These are phyloP conservation scores for Blastocystis sp. DNA, from an alignment of 352 stramenopile species.

Conservation along the genomic window DNA sequence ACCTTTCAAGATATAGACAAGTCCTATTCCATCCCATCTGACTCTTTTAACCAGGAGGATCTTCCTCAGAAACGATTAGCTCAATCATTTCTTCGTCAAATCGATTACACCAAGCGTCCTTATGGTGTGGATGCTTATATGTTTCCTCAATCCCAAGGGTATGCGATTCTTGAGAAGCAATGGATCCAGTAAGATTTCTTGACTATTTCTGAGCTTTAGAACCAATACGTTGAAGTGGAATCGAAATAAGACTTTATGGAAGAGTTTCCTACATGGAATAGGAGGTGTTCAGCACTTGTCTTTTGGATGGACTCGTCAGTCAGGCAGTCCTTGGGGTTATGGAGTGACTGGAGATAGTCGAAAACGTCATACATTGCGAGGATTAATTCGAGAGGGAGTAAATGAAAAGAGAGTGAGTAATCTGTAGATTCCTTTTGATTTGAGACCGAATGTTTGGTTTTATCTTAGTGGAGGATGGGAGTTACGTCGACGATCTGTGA, in stretches of 20 bases:
- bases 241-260: not conserved
- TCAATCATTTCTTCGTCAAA: not conserved
- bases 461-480: constrained; percentile 26
- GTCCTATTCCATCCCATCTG: not conserved
- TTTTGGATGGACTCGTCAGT: constrained; percentile 17
- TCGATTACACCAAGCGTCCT: not conserved
- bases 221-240: not conserved
- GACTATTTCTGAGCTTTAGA: not conserved
- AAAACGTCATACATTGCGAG: not conserved
- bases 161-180: constrained; percentile 23
- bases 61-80: not conserved
- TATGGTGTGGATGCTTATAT: constrained; percentile 2
- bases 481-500: not conserved
- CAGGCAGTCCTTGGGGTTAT: not conserved
- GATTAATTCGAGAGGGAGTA: not conserved
- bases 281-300: constrained; percentile 1
- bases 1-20: too few relatives aligned
- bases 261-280: constrained; percentile 1
- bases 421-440: not conserved
- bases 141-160: constrained; percentile 25
- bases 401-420: not conserved
- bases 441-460: constrained; percentile 22
- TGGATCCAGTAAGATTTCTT: not conserved
- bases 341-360: not conserved
- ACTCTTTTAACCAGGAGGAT: not conserved